These are phyloP conservation scores for Globisporangium orthogonon DNA, from an alignment of 352 stramenopile species.

Conservation along the genomic window DNA sequence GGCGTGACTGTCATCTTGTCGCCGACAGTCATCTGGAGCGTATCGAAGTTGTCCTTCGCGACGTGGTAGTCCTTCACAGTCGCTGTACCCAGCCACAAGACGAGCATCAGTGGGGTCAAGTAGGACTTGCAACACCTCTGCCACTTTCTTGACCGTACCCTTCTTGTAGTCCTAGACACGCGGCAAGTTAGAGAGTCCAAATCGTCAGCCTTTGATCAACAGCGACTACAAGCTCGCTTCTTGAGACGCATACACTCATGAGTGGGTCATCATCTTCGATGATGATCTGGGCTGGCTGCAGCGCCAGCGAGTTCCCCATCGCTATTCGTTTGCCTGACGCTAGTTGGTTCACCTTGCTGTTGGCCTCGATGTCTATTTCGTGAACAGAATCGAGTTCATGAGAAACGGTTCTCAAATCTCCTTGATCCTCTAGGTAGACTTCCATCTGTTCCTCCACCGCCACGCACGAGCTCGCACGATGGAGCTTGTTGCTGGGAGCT, in stretches of 20 bases:
- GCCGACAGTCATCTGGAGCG: constrained; percentile 48
- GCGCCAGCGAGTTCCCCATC: constrained; percentile 40
- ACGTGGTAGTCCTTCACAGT: constrained; percentile 34
- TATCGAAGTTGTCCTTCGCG: constrained; percentile 58
- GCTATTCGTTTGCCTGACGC: too few species aligned
- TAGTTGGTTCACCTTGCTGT: too few species aligned
- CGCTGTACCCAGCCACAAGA: constrained; percentile 8
- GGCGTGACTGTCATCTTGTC: constrained; percentile 74
- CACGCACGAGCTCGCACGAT: too few species aligned
- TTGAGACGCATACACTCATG: constrained; percentile 18
- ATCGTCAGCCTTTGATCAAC: too few species aligned
- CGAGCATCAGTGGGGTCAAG: too few species aligned
- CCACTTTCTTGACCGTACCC: background rate
- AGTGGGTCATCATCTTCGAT: constrained; percentile 42
- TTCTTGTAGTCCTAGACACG: constrained; percentile 27
- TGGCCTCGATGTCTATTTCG: too few species aligned
- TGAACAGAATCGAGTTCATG: background rate
- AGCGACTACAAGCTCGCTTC: too few species aligned
- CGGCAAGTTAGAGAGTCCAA: too few species aligned
- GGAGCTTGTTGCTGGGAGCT: background rate
- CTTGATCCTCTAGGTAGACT: too few species aligned
- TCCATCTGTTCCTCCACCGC: too few species aligned
- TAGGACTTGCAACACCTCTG: too few species aligned
- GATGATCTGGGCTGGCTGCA: constrained; percentile 28
- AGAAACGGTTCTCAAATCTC: background rate